phyloP scores from a whole-genome alignment of 305 asterid species.

The Fraxinus floribunda region DNA sequence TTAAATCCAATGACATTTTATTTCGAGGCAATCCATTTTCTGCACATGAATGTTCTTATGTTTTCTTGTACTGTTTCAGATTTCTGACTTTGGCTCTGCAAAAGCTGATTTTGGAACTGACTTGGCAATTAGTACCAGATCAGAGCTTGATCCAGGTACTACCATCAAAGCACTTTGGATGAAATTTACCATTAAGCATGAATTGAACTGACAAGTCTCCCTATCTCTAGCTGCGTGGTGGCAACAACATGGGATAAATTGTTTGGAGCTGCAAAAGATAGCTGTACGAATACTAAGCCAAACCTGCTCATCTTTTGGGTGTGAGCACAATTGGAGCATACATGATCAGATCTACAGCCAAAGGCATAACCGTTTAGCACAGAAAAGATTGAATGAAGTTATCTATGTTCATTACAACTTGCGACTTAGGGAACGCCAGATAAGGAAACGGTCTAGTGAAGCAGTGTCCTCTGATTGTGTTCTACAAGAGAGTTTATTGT shows the following conservation, averaged over 20 bases:
- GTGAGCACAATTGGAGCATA: constrained; percentile 90
- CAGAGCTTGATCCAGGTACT: constrained; percentile 91
- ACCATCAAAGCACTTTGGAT: constrained; percentile 25
- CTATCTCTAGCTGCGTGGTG: constrained; percentile 85
- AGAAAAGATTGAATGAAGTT: constrained; percentile 66
- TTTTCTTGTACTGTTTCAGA: constrained; percentile 50
- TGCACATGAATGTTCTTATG: neutral
- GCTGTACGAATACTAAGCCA: constrained; percentile 92
- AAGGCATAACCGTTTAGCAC: constrained; percentile 64
- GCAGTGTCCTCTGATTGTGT: constrained; percentile 52
- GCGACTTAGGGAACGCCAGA: constrained; percentile 86
- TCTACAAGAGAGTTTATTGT: constrained; percentile 66
- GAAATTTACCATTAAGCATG: constrained; percentile 21
- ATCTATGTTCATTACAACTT: constrained; percentile 79
- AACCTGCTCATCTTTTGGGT: constrained; percentile 82
- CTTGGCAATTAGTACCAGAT: constrained; percentile 86
- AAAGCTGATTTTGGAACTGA: constrained; percentile 98
- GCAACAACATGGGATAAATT: constrained; percentile 93
- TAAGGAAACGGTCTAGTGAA: constrained; percentile 60
- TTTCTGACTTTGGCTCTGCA: constrained; percentile 82
- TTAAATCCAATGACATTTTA: too few species aligned
- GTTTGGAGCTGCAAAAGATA: constrained; percentile 84
- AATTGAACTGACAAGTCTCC: constrained; percentile 30
- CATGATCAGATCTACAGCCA: constrained; percentile 68
- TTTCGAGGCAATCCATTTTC: constrained; percentile 6